Conservation (phyloP, 176 grass and related monocot genomes). For the Raddia guianensis region DNA sequence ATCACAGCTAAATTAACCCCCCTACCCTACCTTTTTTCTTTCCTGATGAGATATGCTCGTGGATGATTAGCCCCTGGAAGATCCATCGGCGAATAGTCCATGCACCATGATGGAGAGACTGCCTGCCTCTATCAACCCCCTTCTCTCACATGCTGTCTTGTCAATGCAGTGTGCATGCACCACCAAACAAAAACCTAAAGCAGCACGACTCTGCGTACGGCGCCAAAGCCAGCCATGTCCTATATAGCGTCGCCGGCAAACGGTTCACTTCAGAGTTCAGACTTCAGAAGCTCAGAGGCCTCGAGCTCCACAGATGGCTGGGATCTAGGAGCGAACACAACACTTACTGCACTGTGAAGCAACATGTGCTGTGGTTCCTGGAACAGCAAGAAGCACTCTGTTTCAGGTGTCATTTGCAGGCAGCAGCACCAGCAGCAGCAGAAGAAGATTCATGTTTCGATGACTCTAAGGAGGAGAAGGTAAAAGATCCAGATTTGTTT, state of each 20-base stretch:
- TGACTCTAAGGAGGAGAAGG: conserved; percentile 60
- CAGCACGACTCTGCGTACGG: conserved; percentile 8
- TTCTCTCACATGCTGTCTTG: conserved; percentile 44
- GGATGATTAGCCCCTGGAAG: conserved; percentile 38
- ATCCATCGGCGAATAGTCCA: conserved; percentile 45
- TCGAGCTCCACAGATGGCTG: conserved; percentile 14
- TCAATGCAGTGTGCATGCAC: conserved; percentile 54
- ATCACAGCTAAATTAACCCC: neutral
- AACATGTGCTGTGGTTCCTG: conserved; percentile 51
- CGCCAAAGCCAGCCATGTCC: conserved; percentile 22
- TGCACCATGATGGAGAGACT: conserved; percentile 49
- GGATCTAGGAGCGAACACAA: conserved; percentile 32
- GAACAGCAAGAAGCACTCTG: conserved; percentile 20
- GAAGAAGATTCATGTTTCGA: conserved; percentile 25
- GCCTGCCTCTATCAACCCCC: conserved; percentile 27
- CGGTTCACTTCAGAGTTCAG: conserved; percentile 26
- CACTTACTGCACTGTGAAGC: neutral
- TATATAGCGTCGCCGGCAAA: conserved; percentile 36
- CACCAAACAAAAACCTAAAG: conserved; percentile 49
- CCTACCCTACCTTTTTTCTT: neutral
- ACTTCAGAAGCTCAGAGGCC: neutral
- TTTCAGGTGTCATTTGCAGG: conserved; percentile 6
- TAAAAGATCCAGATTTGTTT: conserved; percentile 13
- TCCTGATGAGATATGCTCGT: conserved; percentile 13
- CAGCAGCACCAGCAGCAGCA: neutral